Evolutionary conservation across 345 rosid species (phyloP), one percentile per base, ranked within the genome.

Genomic region (Clausena lansium): DNA sequence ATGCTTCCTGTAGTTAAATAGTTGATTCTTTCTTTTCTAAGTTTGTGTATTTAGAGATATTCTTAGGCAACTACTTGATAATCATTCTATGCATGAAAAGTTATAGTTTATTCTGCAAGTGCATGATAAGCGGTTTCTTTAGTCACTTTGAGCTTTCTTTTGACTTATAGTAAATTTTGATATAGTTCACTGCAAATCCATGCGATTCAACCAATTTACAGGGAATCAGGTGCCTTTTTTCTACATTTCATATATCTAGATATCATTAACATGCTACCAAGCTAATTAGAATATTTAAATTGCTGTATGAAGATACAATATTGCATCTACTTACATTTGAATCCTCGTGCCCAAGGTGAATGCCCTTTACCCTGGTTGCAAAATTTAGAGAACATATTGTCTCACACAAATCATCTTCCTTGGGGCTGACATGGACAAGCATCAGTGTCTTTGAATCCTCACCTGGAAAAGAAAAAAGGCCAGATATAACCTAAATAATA

Each of bases 381-480:
- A 93, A 93, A 84, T 87, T 89, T 65, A 93, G 80, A 76, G 98
- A 87, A 35, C 96, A 90, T 81, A 91, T 86, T 41, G 96, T 91
- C 82, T 93, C 96, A 75, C 96, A 91, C 36, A 89, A 79, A 83
- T 93, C 98, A 57, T 88, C 98, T 88, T 93, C 94, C 82, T 80
- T 91, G 30, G 92, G 92, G 72, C 96, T 93, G 58, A 93, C 81
- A 81, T 93, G 98, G 68, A 91, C 94, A 69, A 93, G 89, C 98
- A 93, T 91, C 81, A 93, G 78, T 58, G 94, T 89, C 82, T 88
- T 93, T 17, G 98, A 93, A 79, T 91, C 98, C 73, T 86, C 86
- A 77, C 98, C 98, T 93, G 70, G 62, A 79, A 17, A 7, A 15
- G 2, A 62, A 17, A 64, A n/a, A 35, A 59, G 19, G 63, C 39